phyloP scores from a whole-genome alignment of 306 rosid species.

The Cajanus cajan region DNA sequence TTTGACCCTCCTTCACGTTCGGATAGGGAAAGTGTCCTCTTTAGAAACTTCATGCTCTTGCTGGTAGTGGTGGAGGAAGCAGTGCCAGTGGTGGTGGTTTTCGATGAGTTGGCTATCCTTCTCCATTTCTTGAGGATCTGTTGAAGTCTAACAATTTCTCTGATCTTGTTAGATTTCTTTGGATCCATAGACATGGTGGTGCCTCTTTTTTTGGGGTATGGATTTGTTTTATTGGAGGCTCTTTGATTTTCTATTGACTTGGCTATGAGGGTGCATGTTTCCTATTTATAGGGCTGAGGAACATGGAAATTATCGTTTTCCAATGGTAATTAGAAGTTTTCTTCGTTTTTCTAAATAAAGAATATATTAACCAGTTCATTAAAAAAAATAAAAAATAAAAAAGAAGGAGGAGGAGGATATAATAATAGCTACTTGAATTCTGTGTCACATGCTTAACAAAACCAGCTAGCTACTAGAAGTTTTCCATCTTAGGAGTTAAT shows the following conservation, averaged over 20 bases:
- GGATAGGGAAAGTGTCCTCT: slow-evolving; percentile 65
- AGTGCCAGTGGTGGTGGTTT: slow-evolving; percentile 4
- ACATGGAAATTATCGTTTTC: not conserved
- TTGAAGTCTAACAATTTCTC: slow-evolving; percentile 91
- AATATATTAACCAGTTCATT: no score
- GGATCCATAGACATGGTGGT: slow-evolving; percentile 48
- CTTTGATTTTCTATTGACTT: not conserved
- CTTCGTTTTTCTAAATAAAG: not conserved
- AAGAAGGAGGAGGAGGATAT: slow-evolving; percentile 13
- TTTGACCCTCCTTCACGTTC: slow-evolving; percentile 43
- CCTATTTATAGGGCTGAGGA: slow-evolving; percentile 48
- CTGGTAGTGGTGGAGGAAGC: slow-evolving; percentile 18
- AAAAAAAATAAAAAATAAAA: no score
- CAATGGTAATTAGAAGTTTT: not conserved
- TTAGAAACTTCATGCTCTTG: slow-evolving; percentile 72
- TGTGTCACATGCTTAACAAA: slow-evolving; percentile 31
- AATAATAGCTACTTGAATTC: slow-evolving; percentile 1
- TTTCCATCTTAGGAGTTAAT: not conserved
- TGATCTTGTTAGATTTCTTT: slow-evolving; percentile 88
- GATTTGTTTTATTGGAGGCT: not conserved
- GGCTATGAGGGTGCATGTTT: slow-evolving; percentile 16
- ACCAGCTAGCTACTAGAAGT: not conserved
- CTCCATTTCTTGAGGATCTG: slow-evolving; percentile 97
- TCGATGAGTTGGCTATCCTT: slow-evolving; percentile 65
- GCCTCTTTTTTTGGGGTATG: not conserved